These are phyloP conservation scores for Dimargaris xerosporica DNA, from an alignment of 192 early-diverging fungal genomes.

Conservation along the genomic window DNA sequence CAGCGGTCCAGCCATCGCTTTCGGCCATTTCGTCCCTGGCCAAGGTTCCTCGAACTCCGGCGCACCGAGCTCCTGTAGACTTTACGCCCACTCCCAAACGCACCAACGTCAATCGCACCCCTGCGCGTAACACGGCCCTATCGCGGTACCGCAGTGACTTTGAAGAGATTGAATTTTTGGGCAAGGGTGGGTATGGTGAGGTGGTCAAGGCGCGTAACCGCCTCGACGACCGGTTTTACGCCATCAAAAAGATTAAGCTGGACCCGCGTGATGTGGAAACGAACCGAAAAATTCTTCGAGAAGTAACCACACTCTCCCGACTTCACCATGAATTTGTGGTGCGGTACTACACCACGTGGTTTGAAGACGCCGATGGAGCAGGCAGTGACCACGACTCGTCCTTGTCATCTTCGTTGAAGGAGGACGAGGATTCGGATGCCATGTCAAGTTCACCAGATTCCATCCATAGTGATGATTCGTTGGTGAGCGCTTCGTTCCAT, in stretches of 20 bases:
- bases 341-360: slow-evolving; percentile 80
- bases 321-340: slow-evolving; percentile 84
- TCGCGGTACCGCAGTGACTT: slow-evolving; percentile 61
- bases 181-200: slow-evolving; percentile 80
- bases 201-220: slow-evolving; percentile 85
- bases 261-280: slow-evolving; percentile 62
- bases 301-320: slow-evolving; percentile 79
- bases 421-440: no score
- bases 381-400: slow-evolving; percentile 20
- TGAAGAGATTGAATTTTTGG: slow-evolving; percentile 62
- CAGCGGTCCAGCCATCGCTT: no score
- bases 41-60: background rate
- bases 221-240: slow-evolving; percentile 67
- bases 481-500: background rate
- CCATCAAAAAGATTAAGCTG: slow-evolving; percentile 82
- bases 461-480: no score
- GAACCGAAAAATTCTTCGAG: slow-evolving; percentile 71
- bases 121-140: slow-evolving; percentile 15
- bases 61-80: background rate
- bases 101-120: slow-evolving; percentile 14
- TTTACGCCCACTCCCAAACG: slow-evolving; percentile 7
- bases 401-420: slow-evolving; percentile 21
- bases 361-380: slow-evolving; percentile 44
- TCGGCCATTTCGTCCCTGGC: slow-evolving; percentile 1
- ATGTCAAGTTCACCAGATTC: no score